Conservation (phyloP, 2,329 filamentous ascomycete species). For the Cladophialophora exuberans region DNA sequence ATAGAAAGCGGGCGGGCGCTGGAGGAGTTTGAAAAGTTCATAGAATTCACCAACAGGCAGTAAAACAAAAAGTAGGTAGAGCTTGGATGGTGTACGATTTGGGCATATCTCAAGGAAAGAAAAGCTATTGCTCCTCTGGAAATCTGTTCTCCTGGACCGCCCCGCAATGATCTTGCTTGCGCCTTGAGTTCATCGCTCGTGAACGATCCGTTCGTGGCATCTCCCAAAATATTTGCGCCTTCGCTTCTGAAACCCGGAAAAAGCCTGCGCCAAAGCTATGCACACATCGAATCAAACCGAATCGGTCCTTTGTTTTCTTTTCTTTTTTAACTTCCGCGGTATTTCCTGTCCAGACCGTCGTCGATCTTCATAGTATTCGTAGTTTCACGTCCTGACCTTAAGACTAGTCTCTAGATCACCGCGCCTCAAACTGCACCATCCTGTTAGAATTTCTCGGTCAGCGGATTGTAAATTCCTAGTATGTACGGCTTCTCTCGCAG, state of each 20-base stretch:
- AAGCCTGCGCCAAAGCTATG: neutral
- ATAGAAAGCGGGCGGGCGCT: slow-evolving; percentile 85
- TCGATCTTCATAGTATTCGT: neutral
- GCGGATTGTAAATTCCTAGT: neutral
- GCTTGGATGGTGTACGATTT: too few species aligned
- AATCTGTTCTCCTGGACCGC: neutral
- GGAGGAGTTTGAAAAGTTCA: slow-evolving; percentile 80
- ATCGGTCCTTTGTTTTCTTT: too few species aligned
- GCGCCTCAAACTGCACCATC: slow-evolving; percentile 98
- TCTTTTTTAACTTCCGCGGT: neutral
- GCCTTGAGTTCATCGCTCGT: too few species aligned
- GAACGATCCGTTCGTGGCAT: too few species aligned
- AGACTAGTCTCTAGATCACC: too few species aligned
- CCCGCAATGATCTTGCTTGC: too few species aligned
- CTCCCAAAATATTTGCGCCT: neutral
- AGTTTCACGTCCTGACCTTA: too few species aligned
- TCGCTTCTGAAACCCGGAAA: neutral
- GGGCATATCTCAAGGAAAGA: neutral
- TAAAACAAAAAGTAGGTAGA: slow-evolving; percentile 1
- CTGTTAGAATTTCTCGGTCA: slow-evolving; percentile 50
- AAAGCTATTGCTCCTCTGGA: too few species aligned
- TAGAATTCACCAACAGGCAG: slow-evolving; percentile 71
- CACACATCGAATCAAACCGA: neutral
- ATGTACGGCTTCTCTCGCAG: neutral
- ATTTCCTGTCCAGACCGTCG: neutral